Base-by-base conservation (phyloP, 495 filamentous ascomycete genomes). In the Neurospora sp. region DNA sequence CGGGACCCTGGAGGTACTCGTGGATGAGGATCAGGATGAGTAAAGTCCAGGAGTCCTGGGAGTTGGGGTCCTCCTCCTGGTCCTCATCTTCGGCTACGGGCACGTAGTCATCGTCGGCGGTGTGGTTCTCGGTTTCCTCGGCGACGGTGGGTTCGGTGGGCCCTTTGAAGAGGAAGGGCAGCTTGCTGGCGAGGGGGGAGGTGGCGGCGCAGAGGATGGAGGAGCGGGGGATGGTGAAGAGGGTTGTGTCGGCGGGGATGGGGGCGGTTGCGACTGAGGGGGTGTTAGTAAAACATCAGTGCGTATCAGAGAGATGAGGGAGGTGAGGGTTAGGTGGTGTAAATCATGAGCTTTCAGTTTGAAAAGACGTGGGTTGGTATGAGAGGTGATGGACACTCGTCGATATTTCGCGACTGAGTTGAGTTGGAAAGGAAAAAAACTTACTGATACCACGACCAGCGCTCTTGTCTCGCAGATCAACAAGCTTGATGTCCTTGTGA, bases 11-110 rank as follows among this genome's bases (percentile, higher is more conserved):
- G 24, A 89, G 78, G 76, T 90, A 89, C 82, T 97, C 94, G 78
- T 92, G 91, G 13, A 97, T 86, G 87, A 97, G 89, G 62, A 92
- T 87, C 15, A 96, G 83, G 75, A 97, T 94, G 9, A 98, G 82
- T 0, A 81, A 77, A 2, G 82, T 80, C 85, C 85, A 87, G 0
- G 84, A 79, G 73, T 85, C 83, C 66, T 82, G 82, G 19, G 76
- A 24, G 34, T 74, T 13, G 0, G 42, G n/a, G 5, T 54, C 81
- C 11, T 82, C 80, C 4, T 81, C 80, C 3, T 74, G 75, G 31
- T 11, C 24, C 24, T 28, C 28, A 24, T 66, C 15, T 17, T 19
- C 54, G 54, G 2, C 28, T 2, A 15, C 15, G 21, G 48, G 48
- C 3, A 13, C 28, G 24, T 62, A 28, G 62, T 79, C 75, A 15